phyloP scores from a whole-genome alignment of 208 protist species.

The Trypanosoma platydactyli region DNA sequence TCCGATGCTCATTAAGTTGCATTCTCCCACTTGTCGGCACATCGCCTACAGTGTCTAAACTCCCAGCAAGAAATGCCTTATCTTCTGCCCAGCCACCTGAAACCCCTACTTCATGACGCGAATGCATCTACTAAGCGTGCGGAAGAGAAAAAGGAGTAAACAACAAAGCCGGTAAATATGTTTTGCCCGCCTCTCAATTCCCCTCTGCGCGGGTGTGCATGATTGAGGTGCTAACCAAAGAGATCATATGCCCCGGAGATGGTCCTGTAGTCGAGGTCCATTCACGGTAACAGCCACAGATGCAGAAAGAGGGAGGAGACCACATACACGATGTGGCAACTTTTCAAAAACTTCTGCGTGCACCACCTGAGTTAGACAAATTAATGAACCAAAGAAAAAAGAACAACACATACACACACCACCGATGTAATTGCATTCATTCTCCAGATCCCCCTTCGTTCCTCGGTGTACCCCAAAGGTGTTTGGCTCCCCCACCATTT shows the following conservation, averaged over 20 bases:
- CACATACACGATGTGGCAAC: too few relatives aligned
- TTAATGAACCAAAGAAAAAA: too few relatives aligned
- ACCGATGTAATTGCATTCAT: too few relatives aligned
- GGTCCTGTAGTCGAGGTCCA: not conserved
- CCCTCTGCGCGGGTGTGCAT: too few relatives aligned
- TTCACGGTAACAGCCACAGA: too few relatives aligned
- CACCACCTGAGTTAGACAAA: too few relatives aligned
- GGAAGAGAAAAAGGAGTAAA: slow-evolving; percentile 22
- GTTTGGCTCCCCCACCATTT: not conserved
- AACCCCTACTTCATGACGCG: not conserved
- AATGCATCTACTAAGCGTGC: slow-evolving; percentile 16
- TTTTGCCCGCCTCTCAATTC: not conserved
- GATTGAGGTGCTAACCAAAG: slow-evolving; percentile 14
- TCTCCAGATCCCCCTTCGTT: too few relatives aligned
- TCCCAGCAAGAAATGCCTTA: slow-evolving; percentile 9
- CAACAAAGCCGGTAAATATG: not conserved
- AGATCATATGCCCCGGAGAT: not conserved
- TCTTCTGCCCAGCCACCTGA: slow-evolving; percentile 7
- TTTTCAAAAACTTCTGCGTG: too few relatives aligned
- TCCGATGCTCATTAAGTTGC: not conserved
- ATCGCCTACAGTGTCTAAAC: not conserved
- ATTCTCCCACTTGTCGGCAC: not conserved
- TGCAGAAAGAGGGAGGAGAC: too few relatives aligned
- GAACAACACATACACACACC: too few relatives aligned
- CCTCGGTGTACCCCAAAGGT: too few relatives aligned